Percentiles rank a stretch among this genome's conserved stretches.
Conservation (phyloP, 2,329 filamentous ascomycete species). For the Lomentospora prolificans region DNA sequence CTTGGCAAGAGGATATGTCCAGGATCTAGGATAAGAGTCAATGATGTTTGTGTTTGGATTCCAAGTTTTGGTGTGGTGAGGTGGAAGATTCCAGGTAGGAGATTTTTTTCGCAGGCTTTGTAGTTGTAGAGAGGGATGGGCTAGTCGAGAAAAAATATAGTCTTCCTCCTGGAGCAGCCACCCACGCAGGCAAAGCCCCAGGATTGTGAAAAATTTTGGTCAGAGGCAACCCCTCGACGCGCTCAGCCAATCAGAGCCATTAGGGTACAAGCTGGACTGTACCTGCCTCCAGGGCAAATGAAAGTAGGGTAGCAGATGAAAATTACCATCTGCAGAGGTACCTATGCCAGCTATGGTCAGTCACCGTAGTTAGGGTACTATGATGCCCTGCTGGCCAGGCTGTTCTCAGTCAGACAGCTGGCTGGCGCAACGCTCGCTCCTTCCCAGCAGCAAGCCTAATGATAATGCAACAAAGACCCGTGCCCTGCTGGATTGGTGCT, state of each 20-base stretch:
- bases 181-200: background rate
- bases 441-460: too few relatives aligned
- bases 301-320: constrained; percentile 4
- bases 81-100: constrained; percentile 4
- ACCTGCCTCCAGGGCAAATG: background rate
- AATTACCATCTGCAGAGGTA: background rate
- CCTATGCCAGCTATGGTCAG: background rate
- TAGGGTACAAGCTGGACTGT: constrained; percentile 7
- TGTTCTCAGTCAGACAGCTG: too few relatives aligned
- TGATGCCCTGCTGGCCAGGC: too few relatives aligned
- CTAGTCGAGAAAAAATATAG: background rate
- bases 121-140: background rate
- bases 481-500: too few relatives aligned
- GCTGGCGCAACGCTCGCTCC: too few relatives aligned
- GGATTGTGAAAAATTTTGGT: constrained; percentile 4
- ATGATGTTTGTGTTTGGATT: constrained; percentile 6
- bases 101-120: constrained; percentile 8
- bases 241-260: constrained; percentile 4
- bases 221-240: constrained; percentile 2
- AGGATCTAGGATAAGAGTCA: constrained; percentile 7
- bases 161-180: constrained; percentile 1
- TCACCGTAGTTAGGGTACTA: too few relatives aligned
- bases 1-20: constrained; percentile 8
- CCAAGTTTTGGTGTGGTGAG: constrained; percentile 1
- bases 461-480: too few relatives aligned